Base-by-base conservation (phyloP, 805 yeast genomes). In the Debaryomyces castellii region DNA sequence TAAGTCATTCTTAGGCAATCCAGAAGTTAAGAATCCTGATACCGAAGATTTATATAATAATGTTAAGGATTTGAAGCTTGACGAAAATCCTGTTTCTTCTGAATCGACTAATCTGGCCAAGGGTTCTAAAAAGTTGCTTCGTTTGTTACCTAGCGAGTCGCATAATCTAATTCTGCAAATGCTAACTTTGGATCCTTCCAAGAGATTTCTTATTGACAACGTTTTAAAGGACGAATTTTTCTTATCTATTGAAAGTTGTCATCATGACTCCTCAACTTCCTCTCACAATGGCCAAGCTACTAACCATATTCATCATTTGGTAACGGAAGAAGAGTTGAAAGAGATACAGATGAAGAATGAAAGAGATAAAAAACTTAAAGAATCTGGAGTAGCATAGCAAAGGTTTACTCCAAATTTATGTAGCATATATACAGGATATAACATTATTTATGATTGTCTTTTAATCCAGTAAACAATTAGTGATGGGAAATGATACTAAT, bases 51-150 rank as follows among this genome's bases (percentile, higher is more conserved):
- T 30, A 10, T 11, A 33, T 3, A 41, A 32, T 17, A 40, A 30
- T 16, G 17, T 42, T 14, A n/a, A 32, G 21, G 25, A 32, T 8
- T 18, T 42, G 28, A 14, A 24, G 8, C 36, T 37, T 4, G 22
- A 39, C 12, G 43, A 12, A 18, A 38, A 17, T 12, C 27, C 22
- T 24, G 34, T 12, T 27, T 22, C 14, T 3, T 30, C 38, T 23
- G 28, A 40, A 16, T 25, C 69, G 73, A 20, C 71, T 65, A 17
- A 24, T 14, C 44, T 42, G 11, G 41, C 47, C 2, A 40, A 48
- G 43, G 96, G 96, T 1, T 91, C 95, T 0, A 80, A 84, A 58
- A 70, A 94, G 44, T 63, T 91, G 41, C 69, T 89, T 43, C 74
- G 88, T 47, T 69, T 87, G 44, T 69, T 92, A 47, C 97, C 97